Conservation (phyloP, 2,329 filamentous ascomycete genomes). For the Claviceps lovelessii region DNA sequence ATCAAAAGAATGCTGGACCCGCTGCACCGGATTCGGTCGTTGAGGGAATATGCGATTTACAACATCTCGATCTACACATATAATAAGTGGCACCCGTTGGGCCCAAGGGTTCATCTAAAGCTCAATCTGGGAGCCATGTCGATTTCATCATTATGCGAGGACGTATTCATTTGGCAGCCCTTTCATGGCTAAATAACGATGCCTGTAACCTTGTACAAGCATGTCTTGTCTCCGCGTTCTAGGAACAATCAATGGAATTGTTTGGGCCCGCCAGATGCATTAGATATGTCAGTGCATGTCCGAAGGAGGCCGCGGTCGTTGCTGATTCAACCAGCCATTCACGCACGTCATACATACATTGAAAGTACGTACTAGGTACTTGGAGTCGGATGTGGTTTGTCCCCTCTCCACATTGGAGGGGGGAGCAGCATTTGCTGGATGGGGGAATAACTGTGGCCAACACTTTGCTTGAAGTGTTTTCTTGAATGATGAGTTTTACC, state of each 20-base stretch:
- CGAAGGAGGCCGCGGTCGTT: neutral
- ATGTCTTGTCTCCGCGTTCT: no score
- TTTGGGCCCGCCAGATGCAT: neutral
- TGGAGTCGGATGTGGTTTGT: neutral
- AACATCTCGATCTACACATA: neutral
- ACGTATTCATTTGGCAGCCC: no score
- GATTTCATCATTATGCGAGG: neutral
- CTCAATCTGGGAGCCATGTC: neutral
- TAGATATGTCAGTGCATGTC: neutral
- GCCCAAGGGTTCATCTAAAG: neutral
- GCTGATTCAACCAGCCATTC: neutral
- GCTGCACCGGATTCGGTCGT: neutral
- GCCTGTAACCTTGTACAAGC: neutral
- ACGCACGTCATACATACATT: neutral
- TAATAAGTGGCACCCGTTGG: neutral
- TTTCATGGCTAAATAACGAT: no score
- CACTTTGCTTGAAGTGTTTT: no score
- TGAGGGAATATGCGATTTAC: neutral
- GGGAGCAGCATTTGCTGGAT: neutral
- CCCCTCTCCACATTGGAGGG: neutral
- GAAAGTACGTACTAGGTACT: neutral
- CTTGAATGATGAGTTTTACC: no score
- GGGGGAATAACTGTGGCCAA: neutral
- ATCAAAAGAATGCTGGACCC: neutral
- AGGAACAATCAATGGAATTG: no score